Conservation (phyloP, 805 yeast genomes). For the Saitoella complicata region DNA sequence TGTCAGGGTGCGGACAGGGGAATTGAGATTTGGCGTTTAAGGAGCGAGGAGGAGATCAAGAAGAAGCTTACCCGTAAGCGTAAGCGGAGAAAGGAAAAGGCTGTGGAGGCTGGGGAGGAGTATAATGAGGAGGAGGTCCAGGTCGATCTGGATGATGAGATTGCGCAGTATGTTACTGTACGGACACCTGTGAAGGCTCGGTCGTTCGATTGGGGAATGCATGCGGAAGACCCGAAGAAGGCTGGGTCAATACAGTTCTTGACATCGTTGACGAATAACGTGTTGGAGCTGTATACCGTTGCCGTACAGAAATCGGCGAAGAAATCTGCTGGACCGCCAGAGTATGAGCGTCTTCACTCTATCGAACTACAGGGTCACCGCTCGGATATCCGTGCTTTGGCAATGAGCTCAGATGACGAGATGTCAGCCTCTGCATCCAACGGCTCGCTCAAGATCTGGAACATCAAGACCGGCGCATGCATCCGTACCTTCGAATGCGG, state of each 20-base stretch:
- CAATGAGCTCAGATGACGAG: constrained; percentile 64
- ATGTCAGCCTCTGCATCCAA: constrained; percentile 80
- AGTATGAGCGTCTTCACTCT: constrained; percentile 27
- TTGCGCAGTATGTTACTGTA: constrained; percentile 53
- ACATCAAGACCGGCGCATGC: constrained; percentile 52
- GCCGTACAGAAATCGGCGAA: constrained; percentile 31
- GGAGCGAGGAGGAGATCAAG: constrained; percentile 59
- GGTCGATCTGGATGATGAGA: constrained; percentile 31
- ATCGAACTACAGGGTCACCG: constrained; percentile 77
- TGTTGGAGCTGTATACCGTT: constrained; percentile 51
- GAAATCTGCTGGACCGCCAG: constrained; percentile 26
- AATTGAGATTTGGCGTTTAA: constrained; percentile 55
- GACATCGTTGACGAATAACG: constrained; percentile 53
- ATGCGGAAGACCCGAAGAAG: constrained; percentile 15
- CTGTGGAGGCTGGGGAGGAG: constrained; percentile 17
- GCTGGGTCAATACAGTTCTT: constrained; percentile 40
- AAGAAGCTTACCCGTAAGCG: constrained; percentile 65
- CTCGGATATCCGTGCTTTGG: constrained; percentile 71
- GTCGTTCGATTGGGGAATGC: constrained; percentile 46
- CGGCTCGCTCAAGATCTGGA: constrained; percentile 83
- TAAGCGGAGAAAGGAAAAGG: constrained; percentile 62
- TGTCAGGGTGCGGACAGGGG: constrained; percentile 70
- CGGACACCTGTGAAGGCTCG: constrained; percentile 51
- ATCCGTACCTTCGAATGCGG: constrained; percentile 81
- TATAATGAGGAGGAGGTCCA: constrained; percentile 41